Conservation (phyloP, 2,329 filamentous ascomycete species). For the Trichoderma guizhouense region DNA sequence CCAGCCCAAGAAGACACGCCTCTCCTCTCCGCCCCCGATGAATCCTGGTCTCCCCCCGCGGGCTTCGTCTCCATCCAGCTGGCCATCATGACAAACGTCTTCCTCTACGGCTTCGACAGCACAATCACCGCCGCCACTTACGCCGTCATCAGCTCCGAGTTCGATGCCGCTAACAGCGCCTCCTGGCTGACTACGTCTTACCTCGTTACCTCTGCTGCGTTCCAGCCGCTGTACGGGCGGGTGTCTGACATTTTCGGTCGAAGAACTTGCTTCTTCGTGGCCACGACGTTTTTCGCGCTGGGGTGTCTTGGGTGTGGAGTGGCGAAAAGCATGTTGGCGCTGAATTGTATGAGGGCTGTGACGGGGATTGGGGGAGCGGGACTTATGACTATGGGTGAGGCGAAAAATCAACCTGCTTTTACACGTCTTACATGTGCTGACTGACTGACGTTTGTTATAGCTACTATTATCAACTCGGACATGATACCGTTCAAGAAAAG, state of each 20-base stretch:
- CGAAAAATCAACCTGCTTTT: background rate
- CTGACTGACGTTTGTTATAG: conserved; percentile 28
- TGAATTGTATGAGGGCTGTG: conserved; percentile 63
- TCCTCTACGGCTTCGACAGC: conserved; percentile 65
- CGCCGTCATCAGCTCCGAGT: conserved; percentile 71
- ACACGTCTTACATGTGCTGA: background rate
- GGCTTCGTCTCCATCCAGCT: conserved; percentile 58
- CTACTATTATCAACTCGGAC: conserved; percentile 57
- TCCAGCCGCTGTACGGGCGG: conserved; percentile 69
- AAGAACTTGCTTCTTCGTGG: conserved; percentile 60
- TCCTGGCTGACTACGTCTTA: conserved; percentile 75
- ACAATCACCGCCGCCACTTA: conserved; percentile 73
- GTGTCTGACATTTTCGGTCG: conserved; percentile 68
- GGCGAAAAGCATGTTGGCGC: conserved; percentile 53
- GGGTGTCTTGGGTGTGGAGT: conserved; percentile 65
- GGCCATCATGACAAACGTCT: conserved; percentile 58
- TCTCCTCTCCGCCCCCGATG: conserved; percentile 24
- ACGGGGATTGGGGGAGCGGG: conserved; percentile 69
- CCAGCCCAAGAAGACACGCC: conserved; percentile 13
- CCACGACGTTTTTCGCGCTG: conserved; percentile 56
- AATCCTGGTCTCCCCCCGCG: conserved; percentile 44
- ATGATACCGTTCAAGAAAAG: conserved; percentile 56
- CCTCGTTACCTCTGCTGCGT: conserved; percentile 66
- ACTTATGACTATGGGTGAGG: conserved; percentile 61
- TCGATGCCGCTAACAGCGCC: conserved; percentile 66